phyloP scores from a whole-genome alignment of 768 basidiomycete species.

The Trametes elegans region DNA sequence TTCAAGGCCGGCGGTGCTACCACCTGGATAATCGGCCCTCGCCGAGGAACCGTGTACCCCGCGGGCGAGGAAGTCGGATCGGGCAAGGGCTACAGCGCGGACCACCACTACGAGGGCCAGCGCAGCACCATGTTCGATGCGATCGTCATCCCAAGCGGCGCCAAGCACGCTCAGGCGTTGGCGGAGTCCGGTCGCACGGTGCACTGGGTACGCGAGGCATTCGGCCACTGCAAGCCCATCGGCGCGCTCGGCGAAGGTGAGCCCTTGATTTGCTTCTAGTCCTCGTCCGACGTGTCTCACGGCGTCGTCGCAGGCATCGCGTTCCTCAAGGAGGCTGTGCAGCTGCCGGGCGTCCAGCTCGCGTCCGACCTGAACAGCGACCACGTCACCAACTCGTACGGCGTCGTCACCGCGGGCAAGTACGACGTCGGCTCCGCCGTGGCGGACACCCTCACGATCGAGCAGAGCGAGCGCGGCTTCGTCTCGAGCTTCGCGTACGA shows the following conservation, averaged over 20 bases:
- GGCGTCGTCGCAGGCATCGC: constrained; percentile 37
- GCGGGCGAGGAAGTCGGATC: constrained; percentile 29
- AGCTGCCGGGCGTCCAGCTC: constrained; percentile 46
- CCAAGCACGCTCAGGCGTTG: constrained; percentile 55
- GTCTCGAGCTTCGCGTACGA: constrained; percentile 57
- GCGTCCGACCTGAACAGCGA: constrained; percentile 33
- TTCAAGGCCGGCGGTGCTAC: constrained; percentile 54
- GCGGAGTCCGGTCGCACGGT: constrained; percentile 62
- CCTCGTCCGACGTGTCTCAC: neutral
- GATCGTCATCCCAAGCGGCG: constrained; percentile 72
- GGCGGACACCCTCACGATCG: constrained; percentile 44
- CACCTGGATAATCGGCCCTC: constrained; percentile 63
- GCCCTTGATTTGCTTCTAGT: constrained; percentile 4
- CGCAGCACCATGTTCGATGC: constrained; percentile 86
- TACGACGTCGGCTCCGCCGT: constrained; percentile 40
- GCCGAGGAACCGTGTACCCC: constrained; percentile 53
- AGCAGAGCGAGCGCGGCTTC: constrained; percentile 49
- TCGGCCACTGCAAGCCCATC: constrained; percentile 83
- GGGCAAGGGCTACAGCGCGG: constrained; percentile 41
- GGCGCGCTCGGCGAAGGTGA: constrained; percentile 70
- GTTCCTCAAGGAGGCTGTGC: constrained; percentile 46
- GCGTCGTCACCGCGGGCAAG: constrained; percentile 60
- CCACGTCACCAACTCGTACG: constrained; percentile 52
- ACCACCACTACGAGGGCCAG: constrained; percentile 76
- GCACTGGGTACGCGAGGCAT: constrained; percentile 86